Percentiles rank a stretch among this genome's conserved stretches.
These are phyloP conservation scores for Penicillium sp. DNA, from an alignment of 2,329 filamentous ascomycete genomes.

Conservation along the genomic window DNA sequence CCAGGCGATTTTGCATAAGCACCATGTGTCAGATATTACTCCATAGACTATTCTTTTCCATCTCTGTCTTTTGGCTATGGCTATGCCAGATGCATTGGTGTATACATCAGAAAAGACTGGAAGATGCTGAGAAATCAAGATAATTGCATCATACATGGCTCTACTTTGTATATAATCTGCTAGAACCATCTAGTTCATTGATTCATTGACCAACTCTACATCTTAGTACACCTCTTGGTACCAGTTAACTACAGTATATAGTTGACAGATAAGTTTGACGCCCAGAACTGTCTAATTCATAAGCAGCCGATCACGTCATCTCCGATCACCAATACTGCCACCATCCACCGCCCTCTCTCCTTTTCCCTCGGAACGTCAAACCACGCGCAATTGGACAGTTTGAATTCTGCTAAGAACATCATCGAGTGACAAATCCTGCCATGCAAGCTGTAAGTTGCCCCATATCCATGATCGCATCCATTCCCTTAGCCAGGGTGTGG, in stretches of 20 bases:
- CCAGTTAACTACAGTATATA: too few species aligned
- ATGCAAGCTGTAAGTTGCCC: slow-evolving; percentile 20
- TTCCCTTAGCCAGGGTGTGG: not conserved
- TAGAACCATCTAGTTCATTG: not conserved
- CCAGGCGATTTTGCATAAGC: not conserved
- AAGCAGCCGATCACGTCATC: slow-evolving; percentile 35
- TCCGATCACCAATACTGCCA: slow-evolving; percentile 11
- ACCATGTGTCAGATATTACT: not conserved
- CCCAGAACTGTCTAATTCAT: slow-evolving; percentile 24
- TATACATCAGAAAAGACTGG: not conserved
- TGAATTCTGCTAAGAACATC: not conserved
- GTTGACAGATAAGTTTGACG: too few species aligned
- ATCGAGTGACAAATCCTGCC: slow-evolving; percentile 9
- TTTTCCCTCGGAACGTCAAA: slow-evolving; percentile 16
- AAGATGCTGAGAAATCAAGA: not conserved
- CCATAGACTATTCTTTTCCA: not conserved
- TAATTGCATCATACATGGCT: not conserved
- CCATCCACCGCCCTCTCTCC: slow-evolving; percentile 13
- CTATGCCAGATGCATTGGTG: not conserved
- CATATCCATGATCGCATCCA: not conserved
- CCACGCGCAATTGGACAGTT: slow-evolving; percentile 10
- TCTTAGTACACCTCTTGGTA: too few species aligned
- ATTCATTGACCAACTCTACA: not conserved
- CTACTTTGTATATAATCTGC: not conserved
- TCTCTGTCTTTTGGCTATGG: not conserved